Evolutionary conservation across 148 eudicot species (phyloP).

Genomic region (Camellia granthamiana): DNA sequence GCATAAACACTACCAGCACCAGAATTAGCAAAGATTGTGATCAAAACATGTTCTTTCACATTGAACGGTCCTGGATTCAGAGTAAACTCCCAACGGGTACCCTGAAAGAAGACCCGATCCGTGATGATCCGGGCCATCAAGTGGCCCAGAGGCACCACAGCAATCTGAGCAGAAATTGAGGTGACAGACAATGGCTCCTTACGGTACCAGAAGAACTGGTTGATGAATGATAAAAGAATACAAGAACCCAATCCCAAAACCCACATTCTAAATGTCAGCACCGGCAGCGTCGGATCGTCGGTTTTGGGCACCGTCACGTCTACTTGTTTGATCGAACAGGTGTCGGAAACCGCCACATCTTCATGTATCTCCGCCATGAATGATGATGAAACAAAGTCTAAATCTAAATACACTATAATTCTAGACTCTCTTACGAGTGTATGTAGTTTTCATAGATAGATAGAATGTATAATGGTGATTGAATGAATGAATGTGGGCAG

Average conservation of each 20-base stretch:
- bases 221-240: constrained; percentile 48
- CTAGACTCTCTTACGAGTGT: background rate
- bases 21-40: constrained; percentile 68
- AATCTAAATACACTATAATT: background rate
- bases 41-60: constrained; percentile 73
- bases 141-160: constrained; percentile 73
- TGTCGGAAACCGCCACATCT: constrained; percentile 10
- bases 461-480: too few relatives aligned
- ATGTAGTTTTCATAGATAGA: too few relatives aligned
- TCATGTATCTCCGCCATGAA: background rate
- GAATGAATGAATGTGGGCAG: too few relatives aligned
- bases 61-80: constrained; percentile 81
- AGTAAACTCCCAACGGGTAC: constrained; percentile 41
- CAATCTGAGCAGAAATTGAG: constrained; percentile 71
- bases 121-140: constrained; percentile 69
- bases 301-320: constrained; percentile 75
- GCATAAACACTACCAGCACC: constrained; percentile 78
- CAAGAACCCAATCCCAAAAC: constrained; percentile 58
- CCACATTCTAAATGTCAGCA: constrained; percentile 82
- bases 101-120: constrained; percentile 41
- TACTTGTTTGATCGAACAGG: constrained; percentile 50
- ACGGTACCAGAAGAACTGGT: constrained; percentile 87
- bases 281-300: constrained; percentile 67
- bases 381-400: background rate
- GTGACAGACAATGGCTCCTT: constrained; percentile 46